Conservation (phyloP, 495 filamentous ascomycete species). For the Hypoxylon subgilvum region DNA sequence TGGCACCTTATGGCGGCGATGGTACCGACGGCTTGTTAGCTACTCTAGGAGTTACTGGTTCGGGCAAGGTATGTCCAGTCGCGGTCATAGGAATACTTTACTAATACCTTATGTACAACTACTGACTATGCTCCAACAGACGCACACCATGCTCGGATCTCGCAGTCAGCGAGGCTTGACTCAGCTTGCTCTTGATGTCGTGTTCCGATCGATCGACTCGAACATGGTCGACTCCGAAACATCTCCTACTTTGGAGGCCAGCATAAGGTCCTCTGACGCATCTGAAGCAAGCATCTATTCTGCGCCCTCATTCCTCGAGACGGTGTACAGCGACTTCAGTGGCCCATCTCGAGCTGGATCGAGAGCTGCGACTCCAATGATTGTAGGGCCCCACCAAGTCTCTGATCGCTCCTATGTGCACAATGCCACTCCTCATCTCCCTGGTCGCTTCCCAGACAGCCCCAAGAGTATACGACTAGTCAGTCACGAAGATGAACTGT, state of each 20-base stretch:
- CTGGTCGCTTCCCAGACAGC: constrained; percentile 38
- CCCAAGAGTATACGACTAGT: constrained; percentile 51
- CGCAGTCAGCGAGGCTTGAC: constrained; percentile 84
- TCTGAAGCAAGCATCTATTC: constrained; percentile 84
- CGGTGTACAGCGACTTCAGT: constrained; percentile 71
- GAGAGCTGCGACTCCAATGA: constrained; percentile 81
- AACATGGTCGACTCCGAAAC: constrained; percentile 69
- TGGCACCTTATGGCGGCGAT: constrained; percentile 69
- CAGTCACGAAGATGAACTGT: constrained; percentile 38
- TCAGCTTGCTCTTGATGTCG: constrained; percentile 86
- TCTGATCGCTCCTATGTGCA: constrained; percentile 35
- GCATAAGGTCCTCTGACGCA: constrained; percentile 74
- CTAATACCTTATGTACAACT: neutral
- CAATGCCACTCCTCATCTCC: constrained; percentile 41
- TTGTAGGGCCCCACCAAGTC: constrained; percentile 62
- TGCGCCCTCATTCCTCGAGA: constrained; percentile 79
- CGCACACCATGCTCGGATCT: constrained; percentile 94
- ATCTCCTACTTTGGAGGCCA: constrained; percentile 67
- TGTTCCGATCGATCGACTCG: constrained; percentile 77
- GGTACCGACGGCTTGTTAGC: constrained; percentile 89
- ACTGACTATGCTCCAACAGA: constrained; percentile 57
- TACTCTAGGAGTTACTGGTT: constrained; percentile 92
- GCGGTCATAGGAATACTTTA: neutral
- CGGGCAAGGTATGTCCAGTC: constrained; percentile 76
- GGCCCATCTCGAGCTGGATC: constrained; percentile 65